Evolutionary conservation across 2,329 filamentous ascomycete species (phyloP), one percentile per base, ranked within the genome.

Genomic region (Harringtonia aguacate): DNA sequence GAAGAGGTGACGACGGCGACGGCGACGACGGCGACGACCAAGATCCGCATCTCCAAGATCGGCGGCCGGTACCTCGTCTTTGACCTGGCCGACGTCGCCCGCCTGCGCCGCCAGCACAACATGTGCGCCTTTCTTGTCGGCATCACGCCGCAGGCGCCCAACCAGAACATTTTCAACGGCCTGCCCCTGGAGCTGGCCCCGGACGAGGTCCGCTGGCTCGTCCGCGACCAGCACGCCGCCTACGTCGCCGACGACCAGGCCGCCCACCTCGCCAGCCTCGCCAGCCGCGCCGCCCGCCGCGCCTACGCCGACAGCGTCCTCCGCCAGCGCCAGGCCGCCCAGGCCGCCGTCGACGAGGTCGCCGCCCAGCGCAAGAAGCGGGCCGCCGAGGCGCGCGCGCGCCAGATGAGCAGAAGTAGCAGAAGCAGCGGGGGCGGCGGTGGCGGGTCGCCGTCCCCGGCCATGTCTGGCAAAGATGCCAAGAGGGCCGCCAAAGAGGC

Each of bases 81-180:
- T 69, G 87, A 94, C 60, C 77, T 87, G 55, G 77, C 88, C 58
- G 79, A 81, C 51, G 83, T 88, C 48, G 80, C 84, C 55, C 75
- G 82, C 60, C 71, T 95, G 50, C 84, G 92, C 52, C 79, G 85
- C 49, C 70, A 79, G 55, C 77, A 95, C 66, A 81, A 86, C 60
- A 87, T 95, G 55, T 89, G 84, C 57, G 88, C 88, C 50, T 83
- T 92, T 28, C 72, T 95, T 44, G 81, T 86, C 47, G 92, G 92
- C 46, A 89, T 86, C 8, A 79, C 95, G 27, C 90, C 92, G 2
- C 89, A 97, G 63, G 82, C 87, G 46, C 88, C 89, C 7, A 90
- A 94, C 54, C 92, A 98, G 64, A 97, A 95, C 65, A 76, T 95
- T 46, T 97, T 97, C 59, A 75, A 90, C 46, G 86, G 89, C 37